These are phyloP conservation scores for Penicillium paneum DNA, from an alignment of 2,329 filamentous ascomycete genomes.

Conservation along the genomic window DNA sequence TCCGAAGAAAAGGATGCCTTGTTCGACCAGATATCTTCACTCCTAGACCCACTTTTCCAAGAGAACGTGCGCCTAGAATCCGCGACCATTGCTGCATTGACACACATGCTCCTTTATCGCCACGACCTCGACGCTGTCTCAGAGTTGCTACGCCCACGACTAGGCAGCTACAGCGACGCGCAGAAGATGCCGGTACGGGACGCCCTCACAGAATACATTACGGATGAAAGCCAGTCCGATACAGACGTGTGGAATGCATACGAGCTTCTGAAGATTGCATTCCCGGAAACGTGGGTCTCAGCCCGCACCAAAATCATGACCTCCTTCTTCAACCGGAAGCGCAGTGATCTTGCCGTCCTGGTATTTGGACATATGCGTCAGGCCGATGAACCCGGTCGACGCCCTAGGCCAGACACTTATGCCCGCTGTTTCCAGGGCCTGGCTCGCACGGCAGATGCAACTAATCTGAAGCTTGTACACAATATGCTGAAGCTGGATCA, in stretches of 20 bases:
- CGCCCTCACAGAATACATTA: slow-evolving; percentile 65
- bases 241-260: slow-evolving; percentile 62
- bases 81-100: slow-evolving; percentile 70
- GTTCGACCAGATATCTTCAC: slow-evolving; percentile 68
- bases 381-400: slow-evolving; percentile 59
- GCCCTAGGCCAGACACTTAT: slow-evolving; percentile 73
- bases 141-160: slow-evolving; percentile 72
- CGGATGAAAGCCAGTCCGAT: slow-evolving; percentile 59
- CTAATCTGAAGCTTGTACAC: slow-evolving; percentile 72
- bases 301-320: slow-evolving; percentile 73
- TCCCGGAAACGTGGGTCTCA: slow-evolving; percentile 61
- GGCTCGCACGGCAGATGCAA: slow-evolving; percentile 56
- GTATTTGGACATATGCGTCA: slow-evolving; percentile 95
- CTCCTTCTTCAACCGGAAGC: slow-evolving; percentile 71
- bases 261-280: slow-evolving; percentile 56
- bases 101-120: slow-evolving; percentile 67
- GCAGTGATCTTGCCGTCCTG: slow-evolving; percentile 79
- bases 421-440: slow-evolving; percentile 74
- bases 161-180: slow-evolving; percentile 40
- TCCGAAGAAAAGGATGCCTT: slow-evolving; percentile 53
- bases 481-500: slow-evolving; percentile 94
- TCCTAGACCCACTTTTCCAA: slow-evolving; percentile 70
- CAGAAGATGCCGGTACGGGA: slow-evolving; percentile 67
- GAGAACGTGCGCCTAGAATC: slow-evolving; percentile 67
- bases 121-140: slow-evolving; percentile 76